Evolutionary conservation across 495 filamentous ascomycete genomes (phyloP).

Genomic region (Massariosphaeria phaeospora): DNA sequence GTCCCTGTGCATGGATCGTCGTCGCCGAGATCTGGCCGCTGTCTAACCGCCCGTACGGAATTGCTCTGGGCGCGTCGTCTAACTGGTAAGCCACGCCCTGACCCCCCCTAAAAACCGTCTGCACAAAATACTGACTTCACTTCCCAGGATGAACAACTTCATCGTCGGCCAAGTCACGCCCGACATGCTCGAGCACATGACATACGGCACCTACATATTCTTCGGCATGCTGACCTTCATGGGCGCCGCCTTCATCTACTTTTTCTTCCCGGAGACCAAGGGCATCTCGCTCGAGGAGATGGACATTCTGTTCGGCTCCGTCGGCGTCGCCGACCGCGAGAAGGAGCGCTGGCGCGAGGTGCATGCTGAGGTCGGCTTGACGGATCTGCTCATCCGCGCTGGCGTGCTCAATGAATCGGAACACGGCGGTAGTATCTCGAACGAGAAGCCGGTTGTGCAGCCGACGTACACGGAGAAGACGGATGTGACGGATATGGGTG

Average conservation of each 20-base stretch:
- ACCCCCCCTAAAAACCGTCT: not conserved
- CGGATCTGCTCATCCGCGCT: constrained; percentile 9
- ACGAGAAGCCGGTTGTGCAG: constrained; percentile 22
- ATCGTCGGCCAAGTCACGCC: constrained; percentile 73
- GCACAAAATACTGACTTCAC: not conserved
- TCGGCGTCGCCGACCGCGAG: constrained; percentile 27
- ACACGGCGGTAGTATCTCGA: not conserved
- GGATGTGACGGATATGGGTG: not conserved
- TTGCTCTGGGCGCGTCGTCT: constrained; percentile 59
- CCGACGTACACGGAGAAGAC: not conserved
- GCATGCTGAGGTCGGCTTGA: constrained; percentile 29
- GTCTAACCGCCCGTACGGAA: constrained; percentile 66
- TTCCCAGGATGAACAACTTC: constrained; percentile 58
- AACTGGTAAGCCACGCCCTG: constrained; percentile 41
- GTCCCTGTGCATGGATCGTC: constrained; percentile 59
- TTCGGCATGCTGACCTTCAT: constrained; percentile 67
- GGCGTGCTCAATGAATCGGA: not conserved
- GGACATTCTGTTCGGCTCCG: constrained; percentile 67
- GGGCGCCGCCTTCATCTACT: constrained; percentile 53
- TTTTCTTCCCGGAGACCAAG: constrained; percentile 50
- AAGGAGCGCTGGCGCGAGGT: constrained; percentile 30
- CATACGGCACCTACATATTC: constrained; percentile 75
- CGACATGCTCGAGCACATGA: constrained; percentile 63
- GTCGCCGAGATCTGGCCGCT: constrained; percentile 75
- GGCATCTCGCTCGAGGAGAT: constrained; percentile 49